These are phyloP conservation scores for Colletotrichum truncatum DNA, from an alignment of 2,329 filamentous ascomycete species.

Conservation along the genomic window DNA sequence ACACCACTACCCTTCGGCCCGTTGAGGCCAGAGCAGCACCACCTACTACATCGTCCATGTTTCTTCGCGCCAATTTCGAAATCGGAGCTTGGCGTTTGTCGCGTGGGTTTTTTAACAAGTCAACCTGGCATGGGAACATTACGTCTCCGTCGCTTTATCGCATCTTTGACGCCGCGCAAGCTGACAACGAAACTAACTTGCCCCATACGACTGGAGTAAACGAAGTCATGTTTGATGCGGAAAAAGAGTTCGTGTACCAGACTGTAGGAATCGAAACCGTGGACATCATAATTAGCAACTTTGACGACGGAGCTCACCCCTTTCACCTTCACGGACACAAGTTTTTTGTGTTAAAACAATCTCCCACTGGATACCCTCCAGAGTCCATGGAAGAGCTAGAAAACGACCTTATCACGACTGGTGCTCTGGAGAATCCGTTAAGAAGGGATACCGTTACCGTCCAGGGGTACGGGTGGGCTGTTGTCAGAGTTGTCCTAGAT, in stretches of 20 bases:
- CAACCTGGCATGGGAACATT: constrained; percentile 53
- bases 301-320: constrained; percentile 45
- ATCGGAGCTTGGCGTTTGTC: constrained; percentile 62
- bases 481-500: constrained; percentile 64
- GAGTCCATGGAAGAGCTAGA: constrained; percentile 33
- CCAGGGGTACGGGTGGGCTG: constrained; percentile 62
- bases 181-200: not conserved
- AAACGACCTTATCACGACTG: constrained; percentile 30
- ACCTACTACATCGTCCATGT: constrained; percentile 49
- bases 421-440: constrained; percentile 41
- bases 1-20: constrained; percentile 56
- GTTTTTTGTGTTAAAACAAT: constrained; percentile 57
- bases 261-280: constrained; percentile 22
- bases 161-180: constrained; percentile 37
- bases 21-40: constrained; percentile 45
- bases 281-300: constrained; percentile 42
- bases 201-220: constrained; percentile 38
- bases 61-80: constrained; percentile 62
- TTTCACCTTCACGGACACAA: constrained; percentile 69
- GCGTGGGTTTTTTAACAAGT: constrained; percentile 64
- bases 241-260: constrained; percentile 30
- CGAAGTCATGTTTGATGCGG: constrained; percentile 37
- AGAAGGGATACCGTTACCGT: constrained; percentile 57
- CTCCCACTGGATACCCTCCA: constrained; percentile 45
- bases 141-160: constrained; percentile 47